Base-by-base conservation (phyloP, 2,329 filamentous ascomycete species). In the Colletotrichum sp. region DNA sequence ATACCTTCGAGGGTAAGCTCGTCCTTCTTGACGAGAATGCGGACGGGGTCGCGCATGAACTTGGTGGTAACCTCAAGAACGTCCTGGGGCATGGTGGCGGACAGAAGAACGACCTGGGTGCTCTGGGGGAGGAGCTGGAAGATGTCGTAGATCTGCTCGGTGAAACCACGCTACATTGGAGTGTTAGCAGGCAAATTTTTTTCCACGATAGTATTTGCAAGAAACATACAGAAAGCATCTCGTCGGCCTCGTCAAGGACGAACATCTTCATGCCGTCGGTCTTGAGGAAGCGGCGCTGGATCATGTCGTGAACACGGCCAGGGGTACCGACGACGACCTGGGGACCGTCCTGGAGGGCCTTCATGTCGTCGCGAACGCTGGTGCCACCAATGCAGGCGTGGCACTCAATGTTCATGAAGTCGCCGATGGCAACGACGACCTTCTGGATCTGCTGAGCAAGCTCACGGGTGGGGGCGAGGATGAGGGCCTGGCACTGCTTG, bases 61-160 rank as follows among this genome's bases (percentile, higher is more conserved):
- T 98, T 98, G 90, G 96, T 99, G 85, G 97, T 99, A 85, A 99
- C 96, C 91, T 99, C 97, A 77, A 99, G 93, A 78, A 99, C 97
- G 85, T 99, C 97, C 91, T 98, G 96, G 84, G 97, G 97, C 93
- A 99, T 98, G 87, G 97, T 99, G 83, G 97, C 97, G 76, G 97
- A 99, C 72, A 99, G 93, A 75, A 99, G 95, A 81, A 99, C 96
- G 80, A 99, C 97, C 92, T 99, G 97, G 85, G 96, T 99, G 78
- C 95, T 96, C 89, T 98, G 97, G 74, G 97, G 97, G 71, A 99
- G 94, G 77, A 98, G 95, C 90, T 98, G 96, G 94, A 98, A 99
- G 89, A 99, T 98, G 88, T 99, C 97, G 92, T 99, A 99, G 90
- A 99, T 99, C 91, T 99, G 97, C 91, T 99, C 97, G 83, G 96